Evolutionary conservation across 768 basidiomycete species (phyloP), one percentile per base, ranked within the genome.

Genomic region (Mycena galericulata): DNA sequence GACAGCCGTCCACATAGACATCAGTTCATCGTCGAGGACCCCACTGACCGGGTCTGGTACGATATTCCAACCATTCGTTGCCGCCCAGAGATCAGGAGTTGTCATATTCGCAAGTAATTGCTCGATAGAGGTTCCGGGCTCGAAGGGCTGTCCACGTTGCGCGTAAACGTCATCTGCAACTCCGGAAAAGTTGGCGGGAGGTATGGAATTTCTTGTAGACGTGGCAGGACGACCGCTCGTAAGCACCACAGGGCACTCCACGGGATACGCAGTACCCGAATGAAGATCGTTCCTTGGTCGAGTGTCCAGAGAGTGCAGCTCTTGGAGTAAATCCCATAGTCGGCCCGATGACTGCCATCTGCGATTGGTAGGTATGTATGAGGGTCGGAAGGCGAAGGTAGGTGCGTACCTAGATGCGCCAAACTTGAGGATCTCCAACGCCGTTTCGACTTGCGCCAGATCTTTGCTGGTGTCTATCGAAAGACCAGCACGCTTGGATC

Each of bases 1-100:
- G 7, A 43, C 62, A 3, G 47, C 49, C 45, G 45, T 59, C 70
- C 63, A 72, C 67, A 66, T 68, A 3, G 70, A 61, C 66, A 68
- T 65, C 4, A 72, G 26, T 10, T 72, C 63, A 20, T 72, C 63
- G 49, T 72, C 63, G 15, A 59, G 34, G 58, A 17, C 22, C 38
- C 53, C 55, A 41, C 14, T 17, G 24, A 40, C 2, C 3, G 26
- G 26, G 34, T 36, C 34, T 14, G 14, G 14, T 7, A 51, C 29
- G 7, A 38, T 41, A 40, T 40, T 43, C 7, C 26, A 24, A 2
- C 3, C 24, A 14, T 12, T 15, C 47, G 22, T 14, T 49, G 27
- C 24, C 12, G n/a, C 30, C 29, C 30, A 34, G 50, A 36, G 34
- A 36, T 53, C 47, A 27, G 26, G 49, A 54, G 36, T 38, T 18